Conservation (phyloP, 345 rosid species). For the Viola odorata region DNA sequence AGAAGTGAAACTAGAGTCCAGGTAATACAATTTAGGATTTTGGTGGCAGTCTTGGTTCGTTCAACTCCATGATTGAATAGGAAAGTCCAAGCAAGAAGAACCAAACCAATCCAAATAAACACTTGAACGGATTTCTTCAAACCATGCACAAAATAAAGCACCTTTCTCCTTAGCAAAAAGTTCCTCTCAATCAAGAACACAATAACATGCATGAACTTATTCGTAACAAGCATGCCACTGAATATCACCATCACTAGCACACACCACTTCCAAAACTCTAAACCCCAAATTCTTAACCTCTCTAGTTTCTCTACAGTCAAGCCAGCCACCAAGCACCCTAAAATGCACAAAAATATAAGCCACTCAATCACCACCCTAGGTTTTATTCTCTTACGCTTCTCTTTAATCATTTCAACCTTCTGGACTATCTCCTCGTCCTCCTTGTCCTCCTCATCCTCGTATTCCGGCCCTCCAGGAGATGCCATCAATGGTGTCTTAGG, state of each 20-base stretch:
- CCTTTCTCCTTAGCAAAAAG: slow-evolving; percentile 66
- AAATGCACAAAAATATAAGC: slow-evolving; percentile 30
- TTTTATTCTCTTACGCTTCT: slow-evolving; percentile 29
- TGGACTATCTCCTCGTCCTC: slow-evolving; percentile 49
- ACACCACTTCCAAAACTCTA: slow-evolving; percentile 79
- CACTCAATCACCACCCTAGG: slow-evolving; percentile 46
- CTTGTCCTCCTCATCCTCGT: slow-evolving; percentile 49
- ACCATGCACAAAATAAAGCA: slow-evolving; percentile 90
- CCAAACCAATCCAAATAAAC: slow-evolving; percentile 61
- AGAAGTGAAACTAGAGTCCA: slow-evolving; percentile 62
- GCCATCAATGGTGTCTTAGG: slow-evolving; percentile 33
- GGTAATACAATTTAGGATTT: slow-evolving; percentile 41
- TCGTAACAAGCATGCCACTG: slow-evolving; percentile 65
- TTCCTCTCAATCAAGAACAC: slow-evolving; percentile 77
- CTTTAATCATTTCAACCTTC: slow-evolving; percentile 43
- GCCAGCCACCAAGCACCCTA: slow-evolving; percentile 49
- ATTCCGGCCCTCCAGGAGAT: slow-evolving; percentile 32
- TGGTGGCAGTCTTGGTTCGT: slow-evolving; percentile 35
- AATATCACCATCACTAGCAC: slow-evolving; percentile 69
- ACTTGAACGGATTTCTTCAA: slow-evolving; percentile 78
- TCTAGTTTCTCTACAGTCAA: slow-evolving; percentile 37
- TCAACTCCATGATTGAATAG: slow-evolving; percentile 44
- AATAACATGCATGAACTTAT: slow-evolving; percentile 64
- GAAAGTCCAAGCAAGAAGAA: slow-evolving; percentile 61
- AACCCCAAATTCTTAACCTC: slow-evolving; percentile 39